phyloP scores from a whole-genome alignment of 2,329 filamentous ascomycete species.

The Zymoseptoria tritici region DNA sequence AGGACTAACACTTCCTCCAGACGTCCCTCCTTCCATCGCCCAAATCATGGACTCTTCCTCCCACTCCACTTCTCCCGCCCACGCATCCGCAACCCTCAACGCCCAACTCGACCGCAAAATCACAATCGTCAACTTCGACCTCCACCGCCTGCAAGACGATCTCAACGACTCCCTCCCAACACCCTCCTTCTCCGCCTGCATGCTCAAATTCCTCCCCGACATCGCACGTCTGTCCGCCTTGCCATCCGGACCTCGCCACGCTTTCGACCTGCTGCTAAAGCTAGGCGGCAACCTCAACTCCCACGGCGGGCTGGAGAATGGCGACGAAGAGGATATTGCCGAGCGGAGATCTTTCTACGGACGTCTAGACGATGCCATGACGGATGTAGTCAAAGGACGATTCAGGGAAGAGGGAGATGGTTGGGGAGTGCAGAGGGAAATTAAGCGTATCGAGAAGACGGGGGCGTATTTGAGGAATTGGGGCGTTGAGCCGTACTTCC shows the following conservation, averaged over 20 bases:
- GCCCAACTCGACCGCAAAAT: conserved; percentile 53
- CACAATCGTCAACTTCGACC: conserved; percentile 51
- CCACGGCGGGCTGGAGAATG: conserved; percentile 45
- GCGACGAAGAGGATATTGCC: conserved; percentile 41
- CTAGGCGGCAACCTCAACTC: conserved; percentile 50
- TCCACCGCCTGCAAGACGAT: conserved; percentile 49
- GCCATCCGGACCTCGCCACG: conserved; percentile 41
- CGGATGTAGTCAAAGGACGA: conserved; percentile 44
- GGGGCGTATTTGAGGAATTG: conserved; percentile 45
- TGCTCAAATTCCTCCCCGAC: conserved; percentile 49
- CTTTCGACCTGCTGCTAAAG: conserved; percentile 49
- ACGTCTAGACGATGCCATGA: conserved; percentile 44
- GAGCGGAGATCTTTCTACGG: conserved; percentile 46
- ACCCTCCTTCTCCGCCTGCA: conserved; percentile 46
- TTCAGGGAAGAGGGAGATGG: conserved; percentile 44
- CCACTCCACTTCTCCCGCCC: conserved; percentile 31
- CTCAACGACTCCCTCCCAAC: conserved; percentile 48
- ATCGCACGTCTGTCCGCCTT: conserved; percentile 45
- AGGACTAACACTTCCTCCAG: conserved; percentile 25
- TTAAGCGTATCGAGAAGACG: conserved; percentile 51
- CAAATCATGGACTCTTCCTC: conserved; percentile 46
- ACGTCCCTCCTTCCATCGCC: conserved; percentile 46
- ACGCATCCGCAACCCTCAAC: conserved; percentile 45
- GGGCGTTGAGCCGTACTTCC: conserved; percentile 49
- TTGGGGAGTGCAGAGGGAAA: conserved; percentile 46